Conservation (phyloP, 345 rosid species). For the Pistacia vera region DNA sequence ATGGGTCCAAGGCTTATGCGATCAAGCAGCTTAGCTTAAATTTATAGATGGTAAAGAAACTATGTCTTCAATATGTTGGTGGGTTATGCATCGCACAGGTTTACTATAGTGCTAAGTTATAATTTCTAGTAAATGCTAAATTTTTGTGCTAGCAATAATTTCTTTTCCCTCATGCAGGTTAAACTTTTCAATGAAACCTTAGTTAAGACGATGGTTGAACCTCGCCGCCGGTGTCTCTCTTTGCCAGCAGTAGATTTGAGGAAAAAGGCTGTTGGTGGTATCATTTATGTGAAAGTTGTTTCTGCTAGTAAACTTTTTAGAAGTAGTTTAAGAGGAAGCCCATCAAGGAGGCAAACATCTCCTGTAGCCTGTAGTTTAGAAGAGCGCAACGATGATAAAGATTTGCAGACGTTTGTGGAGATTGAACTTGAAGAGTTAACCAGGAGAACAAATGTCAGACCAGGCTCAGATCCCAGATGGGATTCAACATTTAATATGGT, state of each 20-base stretch:
- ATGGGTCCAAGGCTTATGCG: neutral
- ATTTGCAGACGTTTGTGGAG: conserved; percentile 84
- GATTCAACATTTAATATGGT: conserved; percentile 92
- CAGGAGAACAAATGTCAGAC: conserved; percentile 62
- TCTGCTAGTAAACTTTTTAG: conserved; percentile 72
- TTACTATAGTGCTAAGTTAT: conserved; percentile 8
- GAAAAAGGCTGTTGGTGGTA: conserved; percentile 87
- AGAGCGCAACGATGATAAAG: conserved; percentile 47
- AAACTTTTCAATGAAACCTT: conserved; percentile 79
- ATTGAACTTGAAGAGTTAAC: conserved; percentile 85
- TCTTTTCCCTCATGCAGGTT: conserved; percentile 44
- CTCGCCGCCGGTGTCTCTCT: conserved; percentile 76
- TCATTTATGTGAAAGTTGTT: conserved; percentile 67
- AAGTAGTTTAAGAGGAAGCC: conserved; percentile 59
- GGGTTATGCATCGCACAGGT: neutral
- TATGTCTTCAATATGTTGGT: neutral
- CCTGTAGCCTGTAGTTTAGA: conserved; percentile 34
- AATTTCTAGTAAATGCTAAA: neutral
- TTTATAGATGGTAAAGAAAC: neutral
- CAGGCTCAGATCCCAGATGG: conserved; percentile 75
- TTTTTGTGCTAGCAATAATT: neutral
- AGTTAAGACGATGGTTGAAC: conserved; percentile 94
- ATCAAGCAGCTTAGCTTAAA: neutral
- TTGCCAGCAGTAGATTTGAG: conserved; percentile 76
- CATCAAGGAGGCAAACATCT: conserved; percentile 47